Evolutionary conservation across 2,329 filamentous ascomycete species (phyloP).

Genomic region (Penicillium corylophilum): DNA sequence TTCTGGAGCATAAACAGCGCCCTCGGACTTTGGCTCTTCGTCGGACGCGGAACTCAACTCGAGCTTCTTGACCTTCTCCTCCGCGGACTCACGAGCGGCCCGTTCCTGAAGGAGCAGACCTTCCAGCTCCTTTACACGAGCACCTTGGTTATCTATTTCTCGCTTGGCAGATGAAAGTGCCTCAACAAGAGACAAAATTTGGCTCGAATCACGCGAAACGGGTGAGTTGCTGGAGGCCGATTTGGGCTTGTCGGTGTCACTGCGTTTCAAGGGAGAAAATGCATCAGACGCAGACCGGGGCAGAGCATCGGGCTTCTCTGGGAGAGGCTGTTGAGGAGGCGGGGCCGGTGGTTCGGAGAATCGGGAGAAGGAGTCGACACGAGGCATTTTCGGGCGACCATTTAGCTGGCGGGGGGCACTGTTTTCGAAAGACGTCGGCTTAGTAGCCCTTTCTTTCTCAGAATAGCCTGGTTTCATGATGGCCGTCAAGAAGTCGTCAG

Average conservation of each 20-base stretch:
- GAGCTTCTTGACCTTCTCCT: slow-evolving; percentile 73
- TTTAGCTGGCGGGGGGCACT: slow-evolving; percentile 48
- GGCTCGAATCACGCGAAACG: slow-evolving; percentile 59
- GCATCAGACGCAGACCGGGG: slow-evolving; percentile 47
- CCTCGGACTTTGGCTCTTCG: slow-evolving; percentile 45
- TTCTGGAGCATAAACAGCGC: slow-evolving; percentile 46
- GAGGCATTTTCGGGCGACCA: slow-evolving; percentile 49
- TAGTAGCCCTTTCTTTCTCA: slow-evolving; percentile 49
- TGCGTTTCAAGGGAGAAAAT: slow-evolving; percentile 64
- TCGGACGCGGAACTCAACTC: slow-evolving; percentile 57
- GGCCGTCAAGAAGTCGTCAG: slow-evolving; percentile 75
- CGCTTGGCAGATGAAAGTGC: slow-evolving; percentile 79
- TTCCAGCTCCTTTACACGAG: slow-evolving; percentile 78
- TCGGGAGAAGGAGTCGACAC: slow-evolving; percentile 73
- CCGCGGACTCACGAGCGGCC: slow-evolving; percentile 76
- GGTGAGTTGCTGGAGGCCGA: slow-evolving; percentile 45
- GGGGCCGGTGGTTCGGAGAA: slow-evolving; percentile 94
- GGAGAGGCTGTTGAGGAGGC: slow-evolving; percentile 86
- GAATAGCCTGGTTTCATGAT: slow-evolving; percentile 70
- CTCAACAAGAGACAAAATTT: slow-evolving; percentile 81
- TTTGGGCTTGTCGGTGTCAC: slow-evolving; percentile 72
- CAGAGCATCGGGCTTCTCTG: slow-evolving; percentile 79
- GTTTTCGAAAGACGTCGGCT: slow-evolving; percentile 46
- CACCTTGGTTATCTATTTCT: slow-evolving; percentile 80
- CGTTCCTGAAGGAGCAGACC: slow-evolving; percentile 75